These are phyloP conservation scores for Uronychia binucleata DNA, from an alignment of 73 alveolate species.

Conservation along the genomic window DNA sequence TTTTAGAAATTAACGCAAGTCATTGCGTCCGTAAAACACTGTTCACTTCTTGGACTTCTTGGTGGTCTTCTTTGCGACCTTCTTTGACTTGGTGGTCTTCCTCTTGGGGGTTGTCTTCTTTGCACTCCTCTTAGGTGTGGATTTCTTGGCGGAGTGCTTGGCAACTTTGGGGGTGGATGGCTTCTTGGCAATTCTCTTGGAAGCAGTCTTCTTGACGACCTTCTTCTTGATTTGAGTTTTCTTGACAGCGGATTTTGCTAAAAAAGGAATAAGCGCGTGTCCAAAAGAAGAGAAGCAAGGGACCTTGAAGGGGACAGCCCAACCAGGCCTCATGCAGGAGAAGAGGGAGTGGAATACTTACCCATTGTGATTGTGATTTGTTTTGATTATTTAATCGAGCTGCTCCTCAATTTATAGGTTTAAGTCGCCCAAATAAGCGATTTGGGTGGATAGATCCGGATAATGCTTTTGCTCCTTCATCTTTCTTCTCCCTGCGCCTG, in stretches of 20 bases:
- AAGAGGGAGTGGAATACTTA: neutral
- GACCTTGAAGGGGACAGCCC: neutral
- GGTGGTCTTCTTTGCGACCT: neutral
- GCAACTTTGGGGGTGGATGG: conserved; percentile 1
- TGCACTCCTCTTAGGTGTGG: too few relatives aligned
- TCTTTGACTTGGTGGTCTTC: neutral
- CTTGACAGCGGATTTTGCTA: neutral
- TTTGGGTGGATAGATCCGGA: neutral
- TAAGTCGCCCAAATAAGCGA: neutral
- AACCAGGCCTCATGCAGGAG: too few relatives aligned
- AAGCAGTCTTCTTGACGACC: neutral
- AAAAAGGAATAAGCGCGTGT: neutral
- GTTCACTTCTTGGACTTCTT: neutral
- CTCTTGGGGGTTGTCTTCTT: neutral
- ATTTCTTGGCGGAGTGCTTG: too few relatives aligned
- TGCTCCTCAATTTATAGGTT: neutral
- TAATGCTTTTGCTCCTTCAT: neutral
- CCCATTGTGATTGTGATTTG: neutral
- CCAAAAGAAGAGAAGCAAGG: neutral
- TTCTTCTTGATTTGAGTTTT: neutral
- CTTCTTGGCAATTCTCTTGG: neutral
- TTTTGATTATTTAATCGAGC: neutral
- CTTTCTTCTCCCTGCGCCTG: too few relatives aligned
- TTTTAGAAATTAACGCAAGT: neutral
- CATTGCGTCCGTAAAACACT: neutral